Evolutionary conservation across 2,329 filamentous ascomycete species (phyloP), one percentile per base, ranked within the genome.

Genomic region (Curvularia spicifera): DNA sequence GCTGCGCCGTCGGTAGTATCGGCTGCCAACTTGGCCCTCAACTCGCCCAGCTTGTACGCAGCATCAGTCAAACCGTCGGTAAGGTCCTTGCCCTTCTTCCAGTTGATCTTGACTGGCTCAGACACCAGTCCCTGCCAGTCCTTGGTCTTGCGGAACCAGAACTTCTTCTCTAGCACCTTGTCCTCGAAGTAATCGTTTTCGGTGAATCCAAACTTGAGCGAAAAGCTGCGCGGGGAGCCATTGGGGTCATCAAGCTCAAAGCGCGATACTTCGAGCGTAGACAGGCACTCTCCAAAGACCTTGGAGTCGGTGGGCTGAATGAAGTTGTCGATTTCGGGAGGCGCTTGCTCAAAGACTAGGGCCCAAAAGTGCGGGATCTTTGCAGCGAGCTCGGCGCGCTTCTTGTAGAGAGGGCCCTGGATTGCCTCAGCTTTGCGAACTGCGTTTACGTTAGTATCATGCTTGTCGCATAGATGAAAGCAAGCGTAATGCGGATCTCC

Each of bases 291-390:
- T 63, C 89, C 84, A 58, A 98, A 85, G 61, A 95, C 80, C 8
- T 85, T 84, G 13, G 89, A 87, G 81, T 98, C 94, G 48, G 85
- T 85, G 43, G 91, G 90, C 75, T 92, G 89, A 74, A 98, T 90
- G 83, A 89, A 93, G 78, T 92, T 89, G 79, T 97, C 93, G 68
- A 99, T 85, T 63, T 97, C 92, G 46, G 85, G 84, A 1, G 93
- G 93, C 2, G 91, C 88, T 80, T 93, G 89, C 81, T 96, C 91
- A 76, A 98, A 85, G 56, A 97, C 93, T 57, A 96, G 86, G n/a
- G 91, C 84, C 95, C 95, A 98, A 86, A 98, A 99, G 81, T 91
- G 87, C 68, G 87, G 86, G 73, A 97, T 93, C 72, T 88, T 83
- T 63, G 85, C 78, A 64, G 95, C 82, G 64, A 92, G 79, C 68